Evolutionary conservation across 441 rosid species (phyloP).

Genomic region (Viola pubescens): DNA sequence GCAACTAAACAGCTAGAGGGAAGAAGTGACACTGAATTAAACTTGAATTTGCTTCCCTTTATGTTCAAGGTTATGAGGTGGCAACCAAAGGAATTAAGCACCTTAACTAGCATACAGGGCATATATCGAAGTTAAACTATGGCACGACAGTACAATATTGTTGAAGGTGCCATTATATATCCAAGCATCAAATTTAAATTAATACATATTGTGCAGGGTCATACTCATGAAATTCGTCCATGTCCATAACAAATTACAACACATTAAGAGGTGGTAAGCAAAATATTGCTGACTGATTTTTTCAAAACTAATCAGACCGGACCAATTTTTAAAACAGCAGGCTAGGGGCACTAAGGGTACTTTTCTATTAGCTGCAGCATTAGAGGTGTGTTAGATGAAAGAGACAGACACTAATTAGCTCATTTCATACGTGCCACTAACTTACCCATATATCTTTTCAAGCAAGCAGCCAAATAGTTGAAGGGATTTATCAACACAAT

Average conservation of each 20-base stretch:
- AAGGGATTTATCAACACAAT: no score
- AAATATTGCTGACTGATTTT: neutral
- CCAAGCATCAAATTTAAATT: no score
- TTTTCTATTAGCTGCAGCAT: neutral
- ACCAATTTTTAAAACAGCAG: neutral
- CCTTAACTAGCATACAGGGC: no score
- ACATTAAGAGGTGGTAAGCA: neutral
- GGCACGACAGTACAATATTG: no score
- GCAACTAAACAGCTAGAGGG: no score
- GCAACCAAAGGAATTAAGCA: no score
- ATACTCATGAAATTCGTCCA: neutral
- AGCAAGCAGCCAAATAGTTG: constrained; percentile 4
- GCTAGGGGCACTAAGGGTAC: neutral
- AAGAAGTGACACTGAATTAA: no score
- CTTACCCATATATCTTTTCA: neutral
- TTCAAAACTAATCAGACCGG: constrained; percentile 5
- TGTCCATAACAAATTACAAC: neutral
- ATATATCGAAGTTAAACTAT: no score
- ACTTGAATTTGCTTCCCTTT: no score
- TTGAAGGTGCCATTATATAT: no score
- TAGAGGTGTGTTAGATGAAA: neutral
- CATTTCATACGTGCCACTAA: neutral
- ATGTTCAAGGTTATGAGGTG: no score
- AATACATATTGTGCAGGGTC: no score
- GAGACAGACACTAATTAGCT: neutral